These are phyloP conservation scores for Microbotryomycetes sp. DNA, from an alignment of 1,284 basidiomycete species.

Conservation along the genomic window DNA sequence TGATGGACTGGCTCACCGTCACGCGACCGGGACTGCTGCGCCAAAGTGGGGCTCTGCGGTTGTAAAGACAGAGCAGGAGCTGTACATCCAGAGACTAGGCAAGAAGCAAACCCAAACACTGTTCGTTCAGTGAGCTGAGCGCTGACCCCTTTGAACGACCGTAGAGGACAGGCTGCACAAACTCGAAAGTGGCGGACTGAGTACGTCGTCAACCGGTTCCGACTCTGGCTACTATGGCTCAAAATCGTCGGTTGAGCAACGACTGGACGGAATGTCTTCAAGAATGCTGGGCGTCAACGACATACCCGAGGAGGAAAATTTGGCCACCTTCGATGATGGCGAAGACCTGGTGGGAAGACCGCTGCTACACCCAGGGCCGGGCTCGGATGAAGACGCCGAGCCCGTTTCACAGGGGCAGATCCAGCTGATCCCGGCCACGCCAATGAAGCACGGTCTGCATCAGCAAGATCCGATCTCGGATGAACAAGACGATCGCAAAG, in stretches of 20 bases:
- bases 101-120: not conserved
- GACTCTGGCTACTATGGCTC: no score
- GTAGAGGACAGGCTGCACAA: not conserved
- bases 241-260: not conserved
- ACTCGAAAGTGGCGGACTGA: not conserved
- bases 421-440: not conserved
- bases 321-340: no score
- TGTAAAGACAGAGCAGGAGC: not conserved
- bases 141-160: not conserved
- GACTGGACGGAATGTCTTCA: no score
- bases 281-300: no score
- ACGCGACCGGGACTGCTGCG: not conserved
- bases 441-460: not conserved
- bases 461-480: no score
- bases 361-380: not conserved
- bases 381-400: not conserved
- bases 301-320: no score
- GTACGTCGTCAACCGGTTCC: no score
- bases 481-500: not conserved
- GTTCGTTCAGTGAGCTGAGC: no score
- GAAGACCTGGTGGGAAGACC: not conserved
- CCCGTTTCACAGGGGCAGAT: not conserved
- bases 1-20: not conserved
- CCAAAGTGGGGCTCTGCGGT: not conserved
- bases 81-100: not conserved